Evolutionary conservation across 2,329 filamentous ascomycete species (phyloP).

Genomic region (Nigrospora oryzae): DNA sequence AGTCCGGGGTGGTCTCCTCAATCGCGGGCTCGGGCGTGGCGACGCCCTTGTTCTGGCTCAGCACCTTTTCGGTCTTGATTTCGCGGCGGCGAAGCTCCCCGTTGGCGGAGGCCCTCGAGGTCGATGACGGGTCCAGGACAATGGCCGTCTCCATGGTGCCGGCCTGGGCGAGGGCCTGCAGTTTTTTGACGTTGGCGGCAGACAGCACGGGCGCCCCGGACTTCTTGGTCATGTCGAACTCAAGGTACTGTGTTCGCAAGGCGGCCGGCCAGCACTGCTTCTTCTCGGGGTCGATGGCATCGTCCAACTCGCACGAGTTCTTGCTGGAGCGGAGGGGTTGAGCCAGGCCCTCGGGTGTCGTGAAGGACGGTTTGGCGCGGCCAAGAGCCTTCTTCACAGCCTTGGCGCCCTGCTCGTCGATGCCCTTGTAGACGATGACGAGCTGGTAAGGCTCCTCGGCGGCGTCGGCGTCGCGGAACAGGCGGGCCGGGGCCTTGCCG

Average conservation of each 20-base stretch:
- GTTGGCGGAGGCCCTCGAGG: constrained; percentile 13
- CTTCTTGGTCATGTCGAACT: constrained; percentile 21
- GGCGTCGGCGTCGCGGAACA: constrained; percentile 35
- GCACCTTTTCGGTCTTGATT: constrained; percentile 32
- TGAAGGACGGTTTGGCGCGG: constrained; percentile 36
- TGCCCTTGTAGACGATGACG: constrained; percentile 50
- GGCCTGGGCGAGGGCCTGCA: constrained; percentile 34
- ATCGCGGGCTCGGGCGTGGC: constrained; percentile 8
- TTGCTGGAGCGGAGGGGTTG: constrained; percentile 28
- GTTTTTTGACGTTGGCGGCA: constrained; percentile 31
- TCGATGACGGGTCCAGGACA: constrained; percentile 41
- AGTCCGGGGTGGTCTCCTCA: constrained; percentile 22
- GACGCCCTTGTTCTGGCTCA: constrained; percentile 20
- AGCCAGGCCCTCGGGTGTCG: constrained; percentile 31
- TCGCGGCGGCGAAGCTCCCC: constrained; percentile 38
- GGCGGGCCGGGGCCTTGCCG: constrained; percentile 38
- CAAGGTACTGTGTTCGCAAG: constrained; percentile 17
- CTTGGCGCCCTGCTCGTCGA: constrained; percentile 34
- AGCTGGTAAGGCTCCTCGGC: constrained; percentile 41
- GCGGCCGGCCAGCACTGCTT: constrained; percentile 18
- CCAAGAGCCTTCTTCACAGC: constrained; percentile 32
- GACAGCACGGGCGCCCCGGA: constrained; percentile 33
- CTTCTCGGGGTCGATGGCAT: constrained; percentile 13
- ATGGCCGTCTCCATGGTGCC: constrained; percentile 49
- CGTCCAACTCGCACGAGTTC: constrained; percentile 27